Evolutionary conservation across 225 moss, liverwort and hornwort genomes (phyloP).

Genomic region (Thuidium tamariscinum): DNA sequence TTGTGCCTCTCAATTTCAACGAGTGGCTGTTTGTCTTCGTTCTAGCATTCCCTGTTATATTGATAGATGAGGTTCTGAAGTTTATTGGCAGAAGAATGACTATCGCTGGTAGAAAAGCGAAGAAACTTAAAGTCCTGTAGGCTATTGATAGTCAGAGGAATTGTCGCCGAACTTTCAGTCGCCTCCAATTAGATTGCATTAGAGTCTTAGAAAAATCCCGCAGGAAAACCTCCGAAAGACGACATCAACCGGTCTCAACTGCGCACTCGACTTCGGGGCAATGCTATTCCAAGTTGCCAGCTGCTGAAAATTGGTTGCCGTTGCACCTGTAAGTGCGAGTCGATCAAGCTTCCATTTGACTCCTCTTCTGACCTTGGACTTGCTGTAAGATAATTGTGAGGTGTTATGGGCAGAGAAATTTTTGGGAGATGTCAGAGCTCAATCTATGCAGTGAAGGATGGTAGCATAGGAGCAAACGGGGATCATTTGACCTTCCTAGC

Average conservation of each 20-base stretch:
- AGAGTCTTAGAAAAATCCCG: neutral
- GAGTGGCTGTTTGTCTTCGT: constrained; percentile 39
- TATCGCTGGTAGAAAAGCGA: constrained; percentile 17
- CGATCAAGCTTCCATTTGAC: neutral
- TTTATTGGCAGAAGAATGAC: constrained; percentile 71
- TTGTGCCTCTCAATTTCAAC: constrained; percentile 32
- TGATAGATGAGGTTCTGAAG: constrained; percentile 82
- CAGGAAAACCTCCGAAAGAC: neutral
- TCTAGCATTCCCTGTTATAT: constrained; percentile 53
- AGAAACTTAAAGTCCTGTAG: constrained; percentile 43
- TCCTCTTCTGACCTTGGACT: neutral
- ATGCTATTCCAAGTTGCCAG: neutral
- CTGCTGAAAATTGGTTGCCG: neutral
- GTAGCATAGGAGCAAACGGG: neutral
- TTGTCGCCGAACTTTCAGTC: neutral
- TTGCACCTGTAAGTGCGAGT: neutral
- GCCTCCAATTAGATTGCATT: neutral
- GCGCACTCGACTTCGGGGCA: neutral
- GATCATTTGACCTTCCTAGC: neutral
- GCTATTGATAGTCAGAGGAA: neutral
- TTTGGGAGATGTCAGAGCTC: neutral
- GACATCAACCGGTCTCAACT: neutral
- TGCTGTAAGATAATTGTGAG: neutral
- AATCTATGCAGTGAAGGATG: neutral
- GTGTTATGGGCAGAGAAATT: neutral